A percentile compares a stretch with the other conserved stretches of the same genome.
Conservation (phyloP, 805 yeast genomes). For the Candida suzukii region DNA sequence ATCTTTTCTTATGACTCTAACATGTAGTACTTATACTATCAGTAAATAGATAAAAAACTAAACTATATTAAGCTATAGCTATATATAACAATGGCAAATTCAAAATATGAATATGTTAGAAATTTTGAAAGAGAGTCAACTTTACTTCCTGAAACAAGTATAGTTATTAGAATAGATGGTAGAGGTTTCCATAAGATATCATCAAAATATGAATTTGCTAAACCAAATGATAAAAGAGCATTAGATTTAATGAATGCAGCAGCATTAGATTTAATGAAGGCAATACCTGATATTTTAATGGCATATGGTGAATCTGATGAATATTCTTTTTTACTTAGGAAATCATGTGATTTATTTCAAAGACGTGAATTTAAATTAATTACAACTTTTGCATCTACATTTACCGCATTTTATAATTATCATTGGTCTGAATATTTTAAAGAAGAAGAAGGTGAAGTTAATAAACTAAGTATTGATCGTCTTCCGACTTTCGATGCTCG, state of each 20-base stretch:
- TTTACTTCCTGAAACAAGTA: constrained; percentile 72
- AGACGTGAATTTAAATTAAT: constrained; percentile 77
- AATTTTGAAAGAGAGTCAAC: constrained; percentile 67
- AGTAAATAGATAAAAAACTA: no score
- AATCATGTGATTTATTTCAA: constrained; percentile 64
- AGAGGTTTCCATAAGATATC: constrained; percentile 89
- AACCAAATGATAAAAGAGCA: constrained; percentile 84
- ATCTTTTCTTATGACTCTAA: no score
- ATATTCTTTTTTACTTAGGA: constrained; percentile 71
- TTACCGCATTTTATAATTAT: constrained; percentile 67
- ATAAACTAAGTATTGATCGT: constrained; percentile 34
- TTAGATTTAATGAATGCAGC: constrained; percentile 74
- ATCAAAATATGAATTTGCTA: constrained; percentile 60
- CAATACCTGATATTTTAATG: constrained; percentile 63
- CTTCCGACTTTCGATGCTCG: constrained; percentile 90
- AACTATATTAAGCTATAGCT: no score
- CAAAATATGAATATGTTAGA: constrained; percentile 82
- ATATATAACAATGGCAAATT: constrained; percentile 93
- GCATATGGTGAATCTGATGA: constrained; percentile 97
- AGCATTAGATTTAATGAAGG: constrained; percentile 57
- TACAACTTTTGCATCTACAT: constrained; percentile 74
- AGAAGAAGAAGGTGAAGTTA: constrained; percentile 34
- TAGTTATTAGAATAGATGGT: constrained; percentile 87
- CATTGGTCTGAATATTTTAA: constrained; percentile 62
- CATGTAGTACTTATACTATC: no score